Percentiles rank a stretch among this genome's conserved stretches.
Conservation (phyloP, 1,284 basidiomycete genomes). For the Pseudozyma hubeiensis region DNA sequence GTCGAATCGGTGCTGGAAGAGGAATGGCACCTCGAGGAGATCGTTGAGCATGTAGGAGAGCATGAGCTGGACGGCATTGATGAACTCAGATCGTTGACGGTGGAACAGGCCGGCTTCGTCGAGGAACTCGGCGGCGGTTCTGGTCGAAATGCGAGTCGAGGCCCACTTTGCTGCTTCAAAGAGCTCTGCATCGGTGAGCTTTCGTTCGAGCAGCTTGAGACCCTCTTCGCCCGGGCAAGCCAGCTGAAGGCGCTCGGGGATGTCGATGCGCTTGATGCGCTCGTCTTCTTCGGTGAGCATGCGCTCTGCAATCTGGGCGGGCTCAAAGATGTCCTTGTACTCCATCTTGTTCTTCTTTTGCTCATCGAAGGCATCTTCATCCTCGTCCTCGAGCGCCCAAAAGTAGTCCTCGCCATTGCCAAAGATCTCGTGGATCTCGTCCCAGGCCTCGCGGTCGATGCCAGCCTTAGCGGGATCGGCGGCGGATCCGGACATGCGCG, state of each 20-base stretch:
- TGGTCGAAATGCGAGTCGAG: constrained; percentile 80
- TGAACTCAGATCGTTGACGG: constrained; percentile 77
- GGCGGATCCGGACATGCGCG: constrained; percentile 76
- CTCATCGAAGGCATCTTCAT: constrained; percentile 51
- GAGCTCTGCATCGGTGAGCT: constrained; percentile 77
- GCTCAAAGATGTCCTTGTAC: constrained; percentile 96
- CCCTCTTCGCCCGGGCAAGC: constrained; percentile 74
- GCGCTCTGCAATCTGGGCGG: constrained; percentile 91
- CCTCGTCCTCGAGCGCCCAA: constrained; percentile 82
- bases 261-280: constrained; percentile 84
- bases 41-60: constrained; percentile 87
- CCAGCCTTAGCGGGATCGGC: constrained; percentile 55
- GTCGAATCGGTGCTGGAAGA: constrained; percentile 93
- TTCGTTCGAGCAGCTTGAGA: constrained; percentile 75
- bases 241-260: constrained; percentile 96
- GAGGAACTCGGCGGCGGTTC: constrained; percentile 74
- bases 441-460: constrained; percentile 80
- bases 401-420: constrained; percentile 97
- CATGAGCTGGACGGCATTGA: constrained; percentile 82
- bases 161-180: constrained; percentile 90
- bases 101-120: constrained; percentile 74
- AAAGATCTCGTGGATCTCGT: constrained; percentile 95
- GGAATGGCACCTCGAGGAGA: constrained; percentile 90
- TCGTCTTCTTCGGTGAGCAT: constrained; percentile 95
- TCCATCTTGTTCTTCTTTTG: constrained; percentile 72